Percentiles rank a stretch among this genome's conserved stretches.
These are phyloP conservation scores for Fusarium burgessii DNA, from an alignment of 2,329 filamentous ascomycete species.

Conservation along the genomic window DNA sequence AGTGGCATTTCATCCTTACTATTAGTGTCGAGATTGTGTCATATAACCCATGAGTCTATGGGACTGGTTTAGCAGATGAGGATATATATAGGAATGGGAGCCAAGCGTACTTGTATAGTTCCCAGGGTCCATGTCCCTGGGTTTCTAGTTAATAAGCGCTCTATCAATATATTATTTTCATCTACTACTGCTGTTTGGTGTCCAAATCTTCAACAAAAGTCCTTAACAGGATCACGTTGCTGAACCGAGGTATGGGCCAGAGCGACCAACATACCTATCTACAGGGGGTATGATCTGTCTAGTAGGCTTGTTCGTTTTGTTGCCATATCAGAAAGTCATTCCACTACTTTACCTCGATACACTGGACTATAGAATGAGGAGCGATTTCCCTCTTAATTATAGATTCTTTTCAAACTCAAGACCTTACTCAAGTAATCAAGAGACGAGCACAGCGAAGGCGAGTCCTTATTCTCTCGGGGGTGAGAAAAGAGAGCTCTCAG, in stretches of 20 bases:
- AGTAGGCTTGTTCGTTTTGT: neutral
- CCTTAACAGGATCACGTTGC: neutral
- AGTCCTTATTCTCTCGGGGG: neutral
- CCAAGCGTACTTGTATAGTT: neutral
- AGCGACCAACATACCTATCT: neutral
- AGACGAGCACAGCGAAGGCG: neutral
- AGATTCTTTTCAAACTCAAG: no score
- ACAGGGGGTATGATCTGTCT: neutral
- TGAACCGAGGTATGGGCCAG: neutral
- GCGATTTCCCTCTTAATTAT: no score
- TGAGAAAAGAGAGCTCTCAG: neutral
- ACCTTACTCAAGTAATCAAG: neutral
- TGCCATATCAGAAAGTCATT: neutral
- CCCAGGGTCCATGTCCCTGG: neutral
- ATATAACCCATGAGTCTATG: neutral
- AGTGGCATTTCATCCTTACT: neutral
- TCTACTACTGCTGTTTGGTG: neutral
- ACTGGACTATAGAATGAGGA: no score
- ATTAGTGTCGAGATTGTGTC: neutral
- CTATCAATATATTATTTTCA: neutral
- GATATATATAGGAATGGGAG: neutral
- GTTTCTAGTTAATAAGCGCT: neutral
- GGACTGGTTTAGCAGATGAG: neutral
- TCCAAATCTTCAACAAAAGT: neutral
- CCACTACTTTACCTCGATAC: no score